A percentile compares a stretch with the other conserved stretches of the same genome.
Evolutionary conservation across 2,329 filamentous ascomycete species (phyloP).

Genomic region (Blumeria hordei): DNA sequence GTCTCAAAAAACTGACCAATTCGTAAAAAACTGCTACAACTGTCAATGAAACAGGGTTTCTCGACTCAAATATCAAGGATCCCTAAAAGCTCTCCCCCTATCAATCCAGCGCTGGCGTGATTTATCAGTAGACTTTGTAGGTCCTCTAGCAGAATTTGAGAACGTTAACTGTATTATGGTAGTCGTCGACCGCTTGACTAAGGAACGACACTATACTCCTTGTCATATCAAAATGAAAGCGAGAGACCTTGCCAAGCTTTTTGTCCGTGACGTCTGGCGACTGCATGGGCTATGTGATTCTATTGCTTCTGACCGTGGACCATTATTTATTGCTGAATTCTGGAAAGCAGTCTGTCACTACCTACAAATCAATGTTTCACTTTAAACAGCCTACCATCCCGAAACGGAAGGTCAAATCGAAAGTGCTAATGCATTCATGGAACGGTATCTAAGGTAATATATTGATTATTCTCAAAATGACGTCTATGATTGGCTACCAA

Average conservation of each 20-base stretch:
- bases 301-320: constrained; percentile 5
- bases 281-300: not conserved
- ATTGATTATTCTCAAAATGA: constrained; percentile 5
- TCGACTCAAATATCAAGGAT: too few relatives aligned
- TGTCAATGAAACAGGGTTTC: too few relatives aligned
- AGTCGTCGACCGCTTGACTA: not conserved
- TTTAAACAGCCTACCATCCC: not conserved
- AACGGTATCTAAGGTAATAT: constrained; percentile 3
- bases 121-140: not conserved
- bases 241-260: too few relatives aligned
- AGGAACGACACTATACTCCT: too few relatives aligned
- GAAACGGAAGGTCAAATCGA: constrained; percentile 6
- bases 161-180: not conserved
- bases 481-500: constrained; percentile 3
- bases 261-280: too few relatives aligned
- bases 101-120: not conserved
- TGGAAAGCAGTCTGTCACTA: constrained; percentile 4
- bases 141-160: not conserved
- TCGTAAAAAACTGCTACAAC: not conserved
- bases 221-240: too few relatives aligned
- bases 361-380: constrained; percentile 1
- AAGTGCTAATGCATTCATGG: constrained; percentile 2
- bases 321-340: constrained; percentile 4
- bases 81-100: too few relatives aligned
- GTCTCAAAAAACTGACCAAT: not conserved